Evolutionary conservation across 2,329 filamentous ascomycete genomes (phyloP), one percentile per base, ranked within the genome.

Genomic region (Curvularia eragrostidis): DNA sequence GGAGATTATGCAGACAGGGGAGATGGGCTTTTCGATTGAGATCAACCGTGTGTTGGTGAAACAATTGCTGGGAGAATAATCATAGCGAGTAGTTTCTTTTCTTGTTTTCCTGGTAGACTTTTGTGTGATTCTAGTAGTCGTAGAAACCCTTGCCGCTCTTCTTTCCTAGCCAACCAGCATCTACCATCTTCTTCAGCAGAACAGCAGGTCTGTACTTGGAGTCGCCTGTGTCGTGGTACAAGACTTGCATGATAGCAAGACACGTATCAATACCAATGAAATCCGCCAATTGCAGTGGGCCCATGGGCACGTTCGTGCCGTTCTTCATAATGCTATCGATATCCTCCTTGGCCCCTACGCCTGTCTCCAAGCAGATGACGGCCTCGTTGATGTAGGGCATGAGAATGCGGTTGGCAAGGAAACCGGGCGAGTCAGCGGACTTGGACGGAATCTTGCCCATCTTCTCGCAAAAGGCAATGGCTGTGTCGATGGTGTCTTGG

Each of bases 331-430:
- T 99, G 64, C 85, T 89, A 74, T 99, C 95, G 65, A 99, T 99
- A 63, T 94, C 91, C 72, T 98, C 93, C 67, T 91, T 89, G 63
- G 87, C 85, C 18, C 95, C 95, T 0, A 99, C 88, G 3, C 91
- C 91, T 0, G 95, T 97, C 80, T 99, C 95, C 13, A 99, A 83
- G 78, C 95, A 99, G 64, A 97, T 94, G 67, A 99, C 84, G 8
- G 96, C 95, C 80, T 99, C 95, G 76, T 99, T 99, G 82, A 99
- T 97, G 76, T 99, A 99, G 0, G 95, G 95, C 95, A 99, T 99
- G 58, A 99, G 81, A 61, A 99, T 99, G 9, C 95, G 85, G 77
- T 99, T 99, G 30, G 95, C 95, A 23, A 99, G 83, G 82, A 99
- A 99, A 1, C 95, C 95, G 0, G 95, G 95, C 0, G 91, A 87